Conservation (phyloP, 2,329 filamentous ascomycete genomes). For the Fusarium torulosum region DNA sequence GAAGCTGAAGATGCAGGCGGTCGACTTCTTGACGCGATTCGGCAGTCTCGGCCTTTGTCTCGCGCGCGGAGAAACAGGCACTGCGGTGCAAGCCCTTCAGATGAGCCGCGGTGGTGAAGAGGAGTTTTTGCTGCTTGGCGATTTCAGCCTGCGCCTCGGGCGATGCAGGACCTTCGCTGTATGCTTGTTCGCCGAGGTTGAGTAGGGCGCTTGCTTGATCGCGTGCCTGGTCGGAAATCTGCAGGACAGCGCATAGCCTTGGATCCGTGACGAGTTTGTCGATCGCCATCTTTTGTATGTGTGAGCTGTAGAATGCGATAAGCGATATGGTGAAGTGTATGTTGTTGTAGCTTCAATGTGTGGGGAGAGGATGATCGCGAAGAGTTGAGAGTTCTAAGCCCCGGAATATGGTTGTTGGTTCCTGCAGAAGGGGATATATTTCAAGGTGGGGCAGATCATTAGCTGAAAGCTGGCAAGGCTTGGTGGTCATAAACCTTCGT, state of each 20-base stretch:
- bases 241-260: conserved; percentile 74
- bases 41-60: conserved; percentile 87
- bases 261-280: conserved; percentile 58
- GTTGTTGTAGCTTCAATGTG: conserved; percentile 1
- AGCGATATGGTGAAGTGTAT: not conserved
- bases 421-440: conserved; percentile 12
- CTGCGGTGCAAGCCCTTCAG: conserved; percentile 86
- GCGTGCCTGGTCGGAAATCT: conserved; percentile 79
- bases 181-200: conserved; percentile 62
- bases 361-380: conserved; percentile 1
- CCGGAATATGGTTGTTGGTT: conserved; percentile 11
- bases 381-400: conserved; percentile 7
- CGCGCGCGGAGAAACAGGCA: conserved; percentile 82
- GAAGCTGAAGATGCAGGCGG: conserved; percentile 87
- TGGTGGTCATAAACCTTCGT: not conserved
- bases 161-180: conserved; percentile 56
- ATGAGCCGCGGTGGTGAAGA: conserved; percentile 82
- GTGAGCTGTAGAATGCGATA: not conserved
- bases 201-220: conserved; percentile 77
- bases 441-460: conserved; percentile 15
- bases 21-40: conserved; percentile 93
- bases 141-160: conserved; percentile 68
- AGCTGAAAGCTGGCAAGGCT: not conserved
- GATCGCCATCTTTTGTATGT: conserved; percentile 52
- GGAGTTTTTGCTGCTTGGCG: conserved; percentile 81